phyloP scores from a whole-genome alignment of 495 filamentous ascomycete species.

The Venustampulla echinocandica region DNA sequence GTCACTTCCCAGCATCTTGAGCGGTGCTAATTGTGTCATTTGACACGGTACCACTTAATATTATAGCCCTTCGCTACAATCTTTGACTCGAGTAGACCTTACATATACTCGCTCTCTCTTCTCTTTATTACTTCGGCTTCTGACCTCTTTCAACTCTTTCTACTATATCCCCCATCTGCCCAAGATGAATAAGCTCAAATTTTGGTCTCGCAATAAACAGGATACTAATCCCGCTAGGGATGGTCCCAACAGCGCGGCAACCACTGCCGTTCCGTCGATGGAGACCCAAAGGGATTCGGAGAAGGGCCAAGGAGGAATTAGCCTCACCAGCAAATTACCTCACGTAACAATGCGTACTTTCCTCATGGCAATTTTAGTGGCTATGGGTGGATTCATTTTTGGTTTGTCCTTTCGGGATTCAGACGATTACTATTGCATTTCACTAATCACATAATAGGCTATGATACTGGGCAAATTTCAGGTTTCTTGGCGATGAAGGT shows the following conservation, averaged over 20 bases:
- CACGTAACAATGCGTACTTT: conserved; percentile 44
- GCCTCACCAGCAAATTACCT: conserved; percentile 29
- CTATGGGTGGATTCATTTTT: conserved; percentile 71
- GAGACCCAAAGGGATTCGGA: not conserved
- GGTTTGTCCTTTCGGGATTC: conserved; percentile 22
- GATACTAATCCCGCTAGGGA: not conserved
- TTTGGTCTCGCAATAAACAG: not conserved
- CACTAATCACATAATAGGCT: conserved; percentile 39
- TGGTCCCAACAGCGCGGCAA: not conserved
- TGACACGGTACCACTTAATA: too few species aligned
- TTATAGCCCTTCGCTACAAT: too few species aligned
- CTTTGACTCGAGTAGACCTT: not conserved
- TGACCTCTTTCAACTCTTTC: not conserved
- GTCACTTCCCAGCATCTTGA: too few species aligned
- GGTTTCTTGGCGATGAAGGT: conserved; percentile 54
- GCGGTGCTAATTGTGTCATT: too few species aligned
- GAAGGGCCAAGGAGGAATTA: not conserved
- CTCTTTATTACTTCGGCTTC: not conserved
- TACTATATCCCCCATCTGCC: not conserved
- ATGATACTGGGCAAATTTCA: conserved; percentile 55
- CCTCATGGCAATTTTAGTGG: conserved; percentile 31
- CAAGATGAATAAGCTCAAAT: not conserved
- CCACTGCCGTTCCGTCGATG: conserved; percentile 4
- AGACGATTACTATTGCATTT: conserved; percentile 38
- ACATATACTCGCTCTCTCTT: not conserved